A percentile compares a stretch with the other conserved stretches of the same genome.
These are phyloP conservation scores for Penicillium parvum DNA, from an alignment of 495 filamentous ascomycete species.

Conservation along the genomic window DNA sequence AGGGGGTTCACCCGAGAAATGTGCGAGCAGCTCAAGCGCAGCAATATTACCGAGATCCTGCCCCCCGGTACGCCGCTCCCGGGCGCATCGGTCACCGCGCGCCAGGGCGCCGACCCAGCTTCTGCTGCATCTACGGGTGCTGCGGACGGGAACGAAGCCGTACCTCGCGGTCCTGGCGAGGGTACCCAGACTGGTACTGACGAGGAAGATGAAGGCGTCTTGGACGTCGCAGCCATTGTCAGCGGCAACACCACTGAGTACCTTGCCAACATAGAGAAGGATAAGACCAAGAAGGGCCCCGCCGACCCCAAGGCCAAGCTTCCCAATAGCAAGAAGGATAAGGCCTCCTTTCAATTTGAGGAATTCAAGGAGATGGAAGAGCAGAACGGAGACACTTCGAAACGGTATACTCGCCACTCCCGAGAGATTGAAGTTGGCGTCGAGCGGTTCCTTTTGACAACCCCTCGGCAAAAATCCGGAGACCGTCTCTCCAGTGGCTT, in stretches of 20 bases:
- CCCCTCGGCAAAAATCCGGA: slow-evolving; percentile 27
- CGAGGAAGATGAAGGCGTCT: slow-evolving; percentile 72
- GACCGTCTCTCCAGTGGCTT: slow-evolving; percentile 54
- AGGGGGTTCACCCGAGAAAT: slow-evolving; percentile 78
- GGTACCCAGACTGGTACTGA: slow-evolving; percentile 46
- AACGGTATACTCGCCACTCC: slow-evolving; percentile 41
- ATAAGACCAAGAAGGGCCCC: slow-evolving; percentile 67
- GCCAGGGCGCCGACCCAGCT: slow-evolving; percentile 57
- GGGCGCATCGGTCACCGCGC: slow-evolving; percentile 42
- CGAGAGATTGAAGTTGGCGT: slow-evolving; percentile 79
- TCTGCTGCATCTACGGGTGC: slow-evolving; percentile 52
- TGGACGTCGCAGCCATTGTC: slow-evolving; percentile 93
- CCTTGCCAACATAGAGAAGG: slow-evolving; percentile 83
- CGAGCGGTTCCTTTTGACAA: slow-evolving; percentile 80
- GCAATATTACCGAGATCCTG: slow-evolving; percentile 81
- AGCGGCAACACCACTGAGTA: slow-evolving; percentile 91
- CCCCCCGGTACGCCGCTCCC: slow-evolving; percentile 59
- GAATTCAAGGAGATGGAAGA: slow-evolving; percentile 61
- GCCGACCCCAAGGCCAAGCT: slow-evolving; percentile 52
- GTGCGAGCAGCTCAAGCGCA: slow-evolving; percentile 93
- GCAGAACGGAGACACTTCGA: slow-evolving; percentile 24
- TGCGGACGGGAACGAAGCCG: slow-evolving; percentile 29
- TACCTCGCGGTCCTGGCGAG: slow-evolving; percentile 48
- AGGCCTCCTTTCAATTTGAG: slow-evolving; percentile 77
- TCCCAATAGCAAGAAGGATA: slow-evolving; percentile 76